A percentile compares a stretch with the other conserved stretches of the same genome.
Conservation (phyloP, 345 rosid genomes). For the Melastoma malabathricum region DNA sequence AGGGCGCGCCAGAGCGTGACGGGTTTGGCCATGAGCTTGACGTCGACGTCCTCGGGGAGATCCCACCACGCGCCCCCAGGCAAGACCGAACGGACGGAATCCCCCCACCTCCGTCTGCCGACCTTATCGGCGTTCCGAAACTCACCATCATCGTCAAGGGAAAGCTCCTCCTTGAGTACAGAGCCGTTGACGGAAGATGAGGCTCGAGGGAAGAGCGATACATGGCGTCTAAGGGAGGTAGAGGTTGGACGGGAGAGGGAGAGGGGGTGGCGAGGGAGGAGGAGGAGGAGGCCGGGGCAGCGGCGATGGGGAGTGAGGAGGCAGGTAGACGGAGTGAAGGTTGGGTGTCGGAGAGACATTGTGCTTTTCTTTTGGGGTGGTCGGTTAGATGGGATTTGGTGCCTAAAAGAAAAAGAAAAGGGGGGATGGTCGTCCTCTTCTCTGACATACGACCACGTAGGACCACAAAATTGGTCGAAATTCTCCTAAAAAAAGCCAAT, state of each 20-base stretch:
- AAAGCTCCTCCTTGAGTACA: slow-evolving; percentile 19
- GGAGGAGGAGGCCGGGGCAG: slow-evolving; percentile 22
- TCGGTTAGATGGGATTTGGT: too few species aligned
- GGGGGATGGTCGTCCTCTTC: too few species aligned
- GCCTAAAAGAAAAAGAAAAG: too few species aligned
- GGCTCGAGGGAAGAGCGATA: neutral
- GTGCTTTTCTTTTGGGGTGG: too few species aligned
- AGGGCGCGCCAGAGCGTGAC: slow-evolving; percentile 81
- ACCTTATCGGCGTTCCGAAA: slow-evolving; percentile 30
- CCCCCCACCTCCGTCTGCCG: slow-evolving; percentile 23
- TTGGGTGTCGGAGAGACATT: too few species aligned
- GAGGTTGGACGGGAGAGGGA: slow-evolving; percentile 19
- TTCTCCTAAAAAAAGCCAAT: neutral
- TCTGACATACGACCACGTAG: too few species aligned
- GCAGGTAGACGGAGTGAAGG: neutral
- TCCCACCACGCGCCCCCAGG: slow-evolving; percentile 98
- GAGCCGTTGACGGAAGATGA: slow-evolving; percentile 38
- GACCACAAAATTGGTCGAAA: neutral
- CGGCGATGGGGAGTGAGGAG: slow-evolving; percentile 15
- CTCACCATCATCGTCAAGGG: slow-evolving; percentile 15
- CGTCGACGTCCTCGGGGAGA: slow-evolving; percentile 55
- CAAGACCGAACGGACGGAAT: slow-evolving; percentile 36
- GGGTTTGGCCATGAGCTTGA: slow-evolving; percentile 52
- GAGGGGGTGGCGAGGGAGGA: slow-evolving; percentile 7
- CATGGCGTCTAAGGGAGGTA: slow-evolving; percentile 11